These are phyloP conservation scores for Aspergillus hortae DNA, from an alignment of 2,329 filamentous ascomycete species.

Conservation along the genomic window DNA sequence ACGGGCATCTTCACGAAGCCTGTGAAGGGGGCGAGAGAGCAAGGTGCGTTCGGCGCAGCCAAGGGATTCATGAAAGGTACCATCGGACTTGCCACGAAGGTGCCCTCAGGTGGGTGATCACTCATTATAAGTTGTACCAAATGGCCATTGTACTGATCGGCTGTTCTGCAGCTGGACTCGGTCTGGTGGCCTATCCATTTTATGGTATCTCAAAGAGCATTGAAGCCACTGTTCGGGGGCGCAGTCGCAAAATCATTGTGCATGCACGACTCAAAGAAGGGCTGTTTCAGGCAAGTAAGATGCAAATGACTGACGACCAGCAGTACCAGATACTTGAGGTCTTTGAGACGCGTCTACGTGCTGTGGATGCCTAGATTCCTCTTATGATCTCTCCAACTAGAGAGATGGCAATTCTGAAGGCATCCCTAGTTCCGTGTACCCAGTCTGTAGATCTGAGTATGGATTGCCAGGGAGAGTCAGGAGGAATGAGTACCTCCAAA, in stretches of 20 bases:
- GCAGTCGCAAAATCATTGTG: conserved; percentile 11
- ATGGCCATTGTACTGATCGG: neutral
- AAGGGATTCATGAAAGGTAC: conserved; percentile 35
- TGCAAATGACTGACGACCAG: neutral
- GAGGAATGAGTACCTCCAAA: too few species aligned
- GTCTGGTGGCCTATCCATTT: conserved; percentile 30
- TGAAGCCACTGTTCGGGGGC: conserved; percentile 21
- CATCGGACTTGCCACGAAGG: conserved; percentile 20
- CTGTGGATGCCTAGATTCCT: too few species aligned
- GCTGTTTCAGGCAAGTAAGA: neutral
- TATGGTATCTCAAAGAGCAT: conserved; percentile 33
- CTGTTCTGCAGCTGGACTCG: conserved; percentile 19
- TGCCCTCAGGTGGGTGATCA: conserved; percentile 22
- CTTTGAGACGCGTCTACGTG: neutral
- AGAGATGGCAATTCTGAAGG: too few species aligned
- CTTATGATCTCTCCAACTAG: too few species aligned
- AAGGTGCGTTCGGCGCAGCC: conserved; percentile 28
- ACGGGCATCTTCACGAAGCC: conserved; percentile 30
- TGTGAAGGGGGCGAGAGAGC: conserved; percentile 27
- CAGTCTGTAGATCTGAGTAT: too few species aligned
- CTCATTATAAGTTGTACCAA: neutral
- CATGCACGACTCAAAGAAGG: neutral
- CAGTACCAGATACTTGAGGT: neutral
- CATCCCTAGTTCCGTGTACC: too few species aligned
- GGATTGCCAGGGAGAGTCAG: too few species aligned